These are phyloP conservation scores for Ceratobasidium sp. DNA, from an alignment of 1,284 basidiomycete genomes.

Conservation along the genomic window DNA sequence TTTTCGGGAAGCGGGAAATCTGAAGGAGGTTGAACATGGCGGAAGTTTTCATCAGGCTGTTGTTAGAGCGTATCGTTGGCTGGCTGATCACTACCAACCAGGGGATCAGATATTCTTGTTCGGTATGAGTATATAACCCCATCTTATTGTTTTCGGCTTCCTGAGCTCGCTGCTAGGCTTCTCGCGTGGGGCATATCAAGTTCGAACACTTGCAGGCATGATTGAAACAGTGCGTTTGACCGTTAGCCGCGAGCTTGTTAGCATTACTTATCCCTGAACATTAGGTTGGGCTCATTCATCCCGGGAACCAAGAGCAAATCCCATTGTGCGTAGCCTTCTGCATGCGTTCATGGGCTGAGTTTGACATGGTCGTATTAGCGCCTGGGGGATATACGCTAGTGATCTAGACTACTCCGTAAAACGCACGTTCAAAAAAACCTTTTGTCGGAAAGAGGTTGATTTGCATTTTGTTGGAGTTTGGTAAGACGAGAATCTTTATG, in stretches of 20 bases:
- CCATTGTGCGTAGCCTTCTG: no score
- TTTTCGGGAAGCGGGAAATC: neutral
- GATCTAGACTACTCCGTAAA: neutral
- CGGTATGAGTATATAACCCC: constrained; percentile 15
- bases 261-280: neutral
- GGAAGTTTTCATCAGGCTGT: constrained; percentile 45
- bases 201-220: constrained; percentile 61
- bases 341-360: neutral
- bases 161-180: constrained; percentile 56
- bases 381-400: constrained; percentile 3
- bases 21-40: no score
- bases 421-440: neutral
- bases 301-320: constrained; percentile 53
- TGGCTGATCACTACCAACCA: constrained; percentile 38
- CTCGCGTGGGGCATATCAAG: constrained; percentile 65
- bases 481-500: neutral
- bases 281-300: constrained; percentile 57
- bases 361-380: neutral
- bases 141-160: neutral
- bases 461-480: neutral
- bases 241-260: no score
- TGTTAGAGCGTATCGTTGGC: constrained; percentile 46
- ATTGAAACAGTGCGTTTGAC: constrained; percentile 57
- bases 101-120: constrained; percentile 47
- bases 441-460: neutral